Evolutionary conservation across 2,329 filamentous ascomycete genomes (phyloP).

Genomic region (Talaromyces sp.): DNA sequence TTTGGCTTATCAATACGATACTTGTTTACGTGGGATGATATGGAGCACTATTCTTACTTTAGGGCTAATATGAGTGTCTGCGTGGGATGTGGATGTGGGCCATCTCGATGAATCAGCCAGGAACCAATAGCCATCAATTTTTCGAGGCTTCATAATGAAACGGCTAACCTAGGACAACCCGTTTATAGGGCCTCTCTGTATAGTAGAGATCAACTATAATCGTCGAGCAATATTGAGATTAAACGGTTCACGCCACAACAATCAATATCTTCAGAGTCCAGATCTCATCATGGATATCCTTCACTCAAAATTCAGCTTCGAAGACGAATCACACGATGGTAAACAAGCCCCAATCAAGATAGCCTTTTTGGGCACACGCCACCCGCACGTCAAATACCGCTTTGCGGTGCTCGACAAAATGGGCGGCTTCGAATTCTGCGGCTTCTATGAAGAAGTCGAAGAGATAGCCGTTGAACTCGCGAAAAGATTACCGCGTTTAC

Average conservation of each 20-base stretch:
- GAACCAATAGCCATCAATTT: background rate
- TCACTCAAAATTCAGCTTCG: slow-evolving; percentile 19
- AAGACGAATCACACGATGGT: slow-evolving; percentile 13
- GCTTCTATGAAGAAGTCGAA: slow-evolving; percentile 20
- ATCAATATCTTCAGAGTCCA: background rate
- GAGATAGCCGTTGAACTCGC: slow-evolving; percentile 18
- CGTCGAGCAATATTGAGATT: background rate
- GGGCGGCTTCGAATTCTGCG: slow-evolving; percentile 21
- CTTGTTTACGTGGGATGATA: background rate
- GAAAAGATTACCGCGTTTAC: slow-evolving; percentile 19
- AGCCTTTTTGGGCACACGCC: slow-evolving; percentile 20
- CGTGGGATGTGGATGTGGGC: background rate
- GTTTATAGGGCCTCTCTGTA: background rate
- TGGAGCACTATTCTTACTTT: background rate
- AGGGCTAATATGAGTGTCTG: background rate
- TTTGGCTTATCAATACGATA: background rate
- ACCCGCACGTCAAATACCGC: slow-evolving; percentile 22
- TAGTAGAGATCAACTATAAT: background rate
- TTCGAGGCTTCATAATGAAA: background rate
- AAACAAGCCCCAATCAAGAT: slow-evolving; percentile 19
- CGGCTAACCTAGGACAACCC: background rate
- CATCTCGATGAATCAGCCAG: background rate
- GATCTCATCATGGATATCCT: slow-evolving; percentile 19
- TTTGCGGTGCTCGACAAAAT: slow-evolving; percentile 21
- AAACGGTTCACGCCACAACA: background rate